phyloP scores from a whole-genome alignment of 352 stramenopile genomes.

The Globisporangium nodosum region DNA sequence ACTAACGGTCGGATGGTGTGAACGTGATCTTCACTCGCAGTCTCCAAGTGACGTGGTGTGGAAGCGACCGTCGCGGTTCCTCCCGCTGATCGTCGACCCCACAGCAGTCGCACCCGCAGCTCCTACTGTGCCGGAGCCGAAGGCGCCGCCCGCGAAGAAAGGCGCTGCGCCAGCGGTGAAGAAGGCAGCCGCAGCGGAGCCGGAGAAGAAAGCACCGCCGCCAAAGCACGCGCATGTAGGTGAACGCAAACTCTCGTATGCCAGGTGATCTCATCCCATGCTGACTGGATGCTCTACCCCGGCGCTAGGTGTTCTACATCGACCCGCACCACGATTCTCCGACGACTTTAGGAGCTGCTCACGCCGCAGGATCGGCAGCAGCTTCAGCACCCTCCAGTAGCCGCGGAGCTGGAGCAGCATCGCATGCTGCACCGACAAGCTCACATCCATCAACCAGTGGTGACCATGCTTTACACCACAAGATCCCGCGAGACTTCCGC shows the following conservation, averaged over 20 bases:
- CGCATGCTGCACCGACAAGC: neutral
- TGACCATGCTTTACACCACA: constrained; percentile 11
- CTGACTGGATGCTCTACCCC: neutral
- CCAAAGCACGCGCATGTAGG: constrained; percentile 46
- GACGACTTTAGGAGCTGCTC: neutral
- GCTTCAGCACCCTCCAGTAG: neutral
- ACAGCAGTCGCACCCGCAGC: constrained; percentile 6
- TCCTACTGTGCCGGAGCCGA: constrained; percentile 19
- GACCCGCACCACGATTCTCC: constrained; percentile 15
- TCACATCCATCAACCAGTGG: neutral
- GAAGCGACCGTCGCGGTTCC: constrained; percentile 59
- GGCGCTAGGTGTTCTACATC: constrained; percentile 21
- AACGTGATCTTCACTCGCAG: neutral
- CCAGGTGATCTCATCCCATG: neutral
- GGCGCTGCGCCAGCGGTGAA: constrained; percentile 17
- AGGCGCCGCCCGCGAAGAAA: constrained; percentile 28
- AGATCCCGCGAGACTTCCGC: constrained; percentile 56
- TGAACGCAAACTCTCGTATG: neutral
- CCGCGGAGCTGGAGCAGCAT: neutral
- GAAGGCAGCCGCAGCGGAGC: constrained; percentile 30
- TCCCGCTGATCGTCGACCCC: constrained; percentile 40
- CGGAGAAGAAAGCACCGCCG: constrained; percentile 40
- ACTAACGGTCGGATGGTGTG: neutral
- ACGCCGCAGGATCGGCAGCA: neutral
- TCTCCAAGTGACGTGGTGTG: constrained; percentile 24